Conservation (phyloP, 805 yeast species). For the Brettanomyces sp. region DNA sequence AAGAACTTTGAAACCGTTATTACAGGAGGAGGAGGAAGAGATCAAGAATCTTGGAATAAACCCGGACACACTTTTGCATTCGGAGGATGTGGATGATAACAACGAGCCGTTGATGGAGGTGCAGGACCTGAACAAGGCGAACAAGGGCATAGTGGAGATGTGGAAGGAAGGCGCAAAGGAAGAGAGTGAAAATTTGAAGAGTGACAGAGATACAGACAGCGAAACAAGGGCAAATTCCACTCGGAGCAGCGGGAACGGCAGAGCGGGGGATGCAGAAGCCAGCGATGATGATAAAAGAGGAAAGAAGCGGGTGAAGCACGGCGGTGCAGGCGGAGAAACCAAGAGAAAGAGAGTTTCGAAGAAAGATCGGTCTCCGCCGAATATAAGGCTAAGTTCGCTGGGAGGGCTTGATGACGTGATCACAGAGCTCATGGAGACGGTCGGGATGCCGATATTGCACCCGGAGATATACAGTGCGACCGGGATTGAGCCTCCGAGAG, state of each 20-base stretch:
- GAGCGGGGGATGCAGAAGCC: background rate
- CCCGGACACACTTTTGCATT: constrained; percentile 7
- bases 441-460: constrained; percentile 86
- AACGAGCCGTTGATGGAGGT: constrained; percentile 52
- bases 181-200: constrained; percentile 10
- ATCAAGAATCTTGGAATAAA: constrained; percentile 27
- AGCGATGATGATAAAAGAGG: constrained; percentile 7
- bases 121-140: constrained; percentile 56
- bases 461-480: constrained; percentile 84
- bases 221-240: background rate
- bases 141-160: constrained; percentile 62
- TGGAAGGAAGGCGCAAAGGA: constrained; percentile 39
- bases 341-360: constrained; percentile 30
- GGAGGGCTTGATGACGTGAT: constrained; percentile 90
- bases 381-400: constrained; percentile 55
- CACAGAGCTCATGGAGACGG: constrained; percentile 77
- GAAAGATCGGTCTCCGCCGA: constrained; percentile 66
- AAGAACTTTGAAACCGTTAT: constrained; percentile 42
- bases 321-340: constrained; percentile 17
- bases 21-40: constrained; percentile 56
- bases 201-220: constrained; percentile 22
- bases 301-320: constrained; percentile 35
- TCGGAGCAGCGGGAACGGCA: background rate
- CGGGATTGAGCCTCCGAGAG: constrained; percentile 94
- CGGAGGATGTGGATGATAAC: constrained; percentile 20